phyloP scores from a whole-genome alignment of 2,329 filamentous ascomycete species.

The Coleophoma eucalyptorum region DNA sequence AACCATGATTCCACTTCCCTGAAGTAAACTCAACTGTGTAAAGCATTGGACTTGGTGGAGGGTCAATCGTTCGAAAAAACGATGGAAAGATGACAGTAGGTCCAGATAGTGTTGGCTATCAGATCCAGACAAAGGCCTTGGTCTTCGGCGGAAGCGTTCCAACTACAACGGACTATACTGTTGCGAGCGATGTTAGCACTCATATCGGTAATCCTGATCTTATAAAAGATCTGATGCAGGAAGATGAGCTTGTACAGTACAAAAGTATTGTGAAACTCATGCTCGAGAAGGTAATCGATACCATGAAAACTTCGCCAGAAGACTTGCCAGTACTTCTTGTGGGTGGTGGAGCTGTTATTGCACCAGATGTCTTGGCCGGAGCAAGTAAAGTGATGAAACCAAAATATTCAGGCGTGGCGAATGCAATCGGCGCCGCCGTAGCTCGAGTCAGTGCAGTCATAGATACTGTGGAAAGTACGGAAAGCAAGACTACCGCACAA shows the following conservation, averaged over 20 bases:
- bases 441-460: slow-evolving; percentile 28
- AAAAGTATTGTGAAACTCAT: slow-evolving; percentile 40
- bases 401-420: slow-evolving; percentile 48
- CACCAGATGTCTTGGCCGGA: slow-evolving; percentile 40
- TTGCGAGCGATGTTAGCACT: slow-evolving; percentile 14
- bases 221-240: slow-evolving; percentile 1
- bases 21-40: neutral
- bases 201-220: slow-evolving; percentile 8
- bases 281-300: slow-evolving; percentile 47
- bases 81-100: slow-evolving; percentile 50
- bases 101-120: slow-evolving; percentile 51
- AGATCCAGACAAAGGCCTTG: slow-evolving; percentile 39
- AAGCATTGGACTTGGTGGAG: slow-evolving; percentile 52
- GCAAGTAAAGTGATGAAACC: slow-evolving; percentile 46
- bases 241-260: slow-evolving; percentile 33
- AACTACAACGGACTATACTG: slow-evolving; percentile 55
- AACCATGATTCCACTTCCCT: neutral
- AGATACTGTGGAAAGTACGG: slow-evolving; percentile 13
- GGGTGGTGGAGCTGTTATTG: slow-evolving; percentile 50
- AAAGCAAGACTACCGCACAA: slow-evolving; percentile 4
- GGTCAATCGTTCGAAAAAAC: slow-evolving; percentile 33
- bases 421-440: slow-evolving; percentile 53
- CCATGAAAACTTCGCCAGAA: slow-evolving; percentile 49
- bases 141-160: slow-evolving; percentile 48
- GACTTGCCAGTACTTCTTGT: slow-evolving; percentile 48